Conservation (phyloP, 1,284 basidiomycete genomes). For the Tylopilus microsporus region DNA sequence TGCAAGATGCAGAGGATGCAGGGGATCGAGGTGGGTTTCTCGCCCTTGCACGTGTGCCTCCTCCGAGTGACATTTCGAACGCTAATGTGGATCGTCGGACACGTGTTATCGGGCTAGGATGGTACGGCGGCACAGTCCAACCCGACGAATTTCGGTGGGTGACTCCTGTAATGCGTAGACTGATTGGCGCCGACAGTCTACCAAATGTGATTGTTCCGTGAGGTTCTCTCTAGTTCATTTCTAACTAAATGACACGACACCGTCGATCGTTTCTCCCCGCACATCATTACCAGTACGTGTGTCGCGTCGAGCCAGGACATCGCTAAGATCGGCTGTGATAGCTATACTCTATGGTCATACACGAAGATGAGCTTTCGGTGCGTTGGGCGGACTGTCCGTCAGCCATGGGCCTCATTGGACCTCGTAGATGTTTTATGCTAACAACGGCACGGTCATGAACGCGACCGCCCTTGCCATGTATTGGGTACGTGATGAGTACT, state of each 20-base stretch:
- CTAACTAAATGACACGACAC: slow-evolving; percentile 34
- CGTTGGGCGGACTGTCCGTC: neutral
- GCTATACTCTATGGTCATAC: slow-evolving; percentile 79
- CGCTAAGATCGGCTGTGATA: slow-evolving; percentile 23
- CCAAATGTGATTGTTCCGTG: slow-evolving; percentile 51
- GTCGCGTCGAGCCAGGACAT: neutral
- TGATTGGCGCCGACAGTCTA: slow-evolving; percentile 46
- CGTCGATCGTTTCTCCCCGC: slow-evolving; percentile 73
- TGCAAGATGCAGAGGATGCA: no score
- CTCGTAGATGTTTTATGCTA: slow-evolving; percentile 65
- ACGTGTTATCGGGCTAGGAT: no score
- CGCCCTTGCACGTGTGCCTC: no score
- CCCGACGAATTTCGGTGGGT: slow-evolving; percentile 66
- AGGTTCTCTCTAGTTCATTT: neutral
- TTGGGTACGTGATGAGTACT: slow-evolving; percentile 44
- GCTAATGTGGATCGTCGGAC: no score
- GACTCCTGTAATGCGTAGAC: neutral
- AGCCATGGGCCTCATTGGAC: neutral
- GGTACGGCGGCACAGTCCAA: slow-evolving; percentile 25
- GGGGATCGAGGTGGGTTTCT: no score
- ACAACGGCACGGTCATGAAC: slow-evolving; percentile 63
- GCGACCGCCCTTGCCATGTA: slow-evolving; percentile 50
- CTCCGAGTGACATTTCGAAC: no score
- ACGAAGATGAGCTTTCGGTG: slow-evolving; percentile 76
- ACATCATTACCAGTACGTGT: slow-evolving; percentile 69